Conservation (phyloP, 257 asterid species). For the Solanum chaucha region DNA sequence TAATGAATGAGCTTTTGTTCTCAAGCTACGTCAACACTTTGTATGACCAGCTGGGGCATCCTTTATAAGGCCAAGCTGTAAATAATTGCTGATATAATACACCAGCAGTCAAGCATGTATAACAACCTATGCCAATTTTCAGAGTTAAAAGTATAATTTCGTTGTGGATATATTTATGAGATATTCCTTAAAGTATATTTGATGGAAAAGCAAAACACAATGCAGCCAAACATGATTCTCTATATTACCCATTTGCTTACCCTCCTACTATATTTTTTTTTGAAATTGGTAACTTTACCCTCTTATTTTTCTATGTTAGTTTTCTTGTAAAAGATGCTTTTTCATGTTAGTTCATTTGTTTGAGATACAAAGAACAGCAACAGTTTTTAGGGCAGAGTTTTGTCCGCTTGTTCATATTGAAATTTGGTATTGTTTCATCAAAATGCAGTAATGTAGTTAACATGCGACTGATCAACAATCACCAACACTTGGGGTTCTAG, state of each 20-base stretch:
- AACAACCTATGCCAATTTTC: neutral
- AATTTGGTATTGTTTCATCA: neutral
- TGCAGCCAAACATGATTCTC: neutral
- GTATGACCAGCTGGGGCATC: neutral
- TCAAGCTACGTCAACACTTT: neutral
- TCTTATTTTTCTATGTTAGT: neutral
- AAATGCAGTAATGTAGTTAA: neutral
- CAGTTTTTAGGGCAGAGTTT: neutral
- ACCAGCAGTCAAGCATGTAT: neutral
- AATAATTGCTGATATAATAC: neutral
- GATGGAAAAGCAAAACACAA: neutral
- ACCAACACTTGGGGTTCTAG: neutral
- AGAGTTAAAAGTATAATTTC: neutral
- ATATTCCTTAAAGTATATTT: neutral
- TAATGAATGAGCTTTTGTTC: neutral
- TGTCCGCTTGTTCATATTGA: neutral
- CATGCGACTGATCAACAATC: neutral
- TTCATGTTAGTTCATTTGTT: neutral
- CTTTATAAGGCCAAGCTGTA: neutral
- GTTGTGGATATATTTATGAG: neutral
- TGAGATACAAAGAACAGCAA: neutral
- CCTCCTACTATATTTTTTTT: neutral
- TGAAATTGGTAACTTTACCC: neutral
- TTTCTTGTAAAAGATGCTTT: neutral
- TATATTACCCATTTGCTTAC: neutral